A percentile compares a stretch with the other conserved stretches of the same genome.
These are phyloP conservation scores for Sporothrix humicola DNA, from an alignment of 2,329 filamentous ascomycete genomes.

Conservation along the genomic window DNA sequence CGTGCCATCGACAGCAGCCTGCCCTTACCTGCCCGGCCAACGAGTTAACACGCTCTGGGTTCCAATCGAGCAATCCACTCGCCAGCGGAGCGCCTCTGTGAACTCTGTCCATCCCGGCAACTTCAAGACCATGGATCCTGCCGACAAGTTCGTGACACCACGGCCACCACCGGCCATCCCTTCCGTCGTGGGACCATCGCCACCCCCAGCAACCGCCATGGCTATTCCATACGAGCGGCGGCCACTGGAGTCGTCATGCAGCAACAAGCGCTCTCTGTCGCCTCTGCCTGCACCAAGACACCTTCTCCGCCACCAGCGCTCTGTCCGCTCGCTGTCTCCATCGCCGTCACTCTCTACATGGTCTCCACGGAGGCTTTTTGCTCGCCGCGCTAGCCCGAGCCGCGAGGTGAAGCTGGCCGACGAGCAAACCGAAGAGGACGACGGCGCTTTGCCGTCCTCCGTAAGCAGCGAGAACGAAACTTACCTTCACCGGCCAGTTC, in stretches of 20 bases:
- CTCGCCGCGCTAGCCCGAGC: conserved; percentile 29
- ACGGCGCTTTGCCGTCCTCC: not conserved
- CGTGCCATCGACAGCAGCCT: conserved; percentile 75
- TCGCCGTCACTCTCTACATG: conserved; percentile 47
- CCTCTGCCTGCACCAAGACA: conserved; percentile 19
- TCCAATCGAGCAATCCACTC: conserved; percentile 68
- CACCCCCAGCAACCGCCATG: conserved; percentile 15
- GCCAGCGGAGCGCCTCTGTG: conserved; percentile 68
- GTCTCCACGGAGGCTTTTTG: conserved; percentile 36
- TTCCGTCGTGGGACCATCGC: conserved; percentile 33
- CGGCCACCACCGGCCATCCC: conserved; percentile 59
- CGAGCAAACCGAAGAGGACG: not conserved
- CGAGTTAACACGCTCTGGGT: conserved; percentile 83
- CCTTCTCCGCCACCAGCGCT: conserved; percentile 47
- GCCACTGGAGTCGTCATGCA: not conserved
- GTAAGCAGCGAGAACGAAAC: conserved; percentile 5
- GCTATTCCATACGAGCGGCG: conserved; percentile 16
- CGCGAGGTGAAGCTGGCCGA: conserved; percentile 16
- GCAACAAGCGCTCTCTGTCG: conserved; percentile 19
- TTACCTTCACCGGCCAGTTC: conserved; percentile 41
- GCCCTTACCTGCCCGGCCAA: conserved; percentile 87
- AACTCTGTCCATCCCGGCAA: conserved; percentile 64
- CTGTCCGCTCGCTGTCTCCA: conserved; percentile 55
- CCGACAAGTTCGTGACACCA: conserved; percentile 75
- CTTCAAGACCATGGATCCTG: conserved; percentile 77